phyloP scores from a whole-genome alignment of 1,284 basidiomycete genomes.

The Coniophora puteana region DNA sequence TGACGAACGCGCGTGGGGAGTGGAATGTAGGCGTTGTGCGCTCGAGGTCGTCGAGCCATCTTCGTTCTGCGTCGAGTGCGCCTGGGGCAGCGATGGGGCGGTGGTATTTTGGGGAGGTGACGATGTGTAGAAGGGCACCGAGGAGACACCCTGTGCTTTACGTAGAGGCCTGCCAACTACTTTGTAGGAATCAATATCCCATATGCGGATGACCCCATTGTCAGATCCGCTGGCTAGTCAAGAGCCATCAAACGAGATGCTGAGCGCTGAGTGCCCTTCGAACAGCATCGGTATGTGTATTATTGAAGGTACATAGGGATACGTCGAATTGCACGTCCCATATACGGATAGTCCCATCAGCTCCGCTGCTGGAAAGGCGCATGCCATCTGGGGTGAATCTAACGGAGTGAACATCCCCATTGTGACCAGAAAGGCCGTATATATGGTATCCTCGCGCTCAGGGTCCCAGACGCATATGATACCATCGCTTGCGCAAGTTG shows the following conservation, averaged over 20 bases:
- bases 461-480: background rate
- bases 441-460: background rate
- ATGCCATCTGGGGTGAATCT: background rate
- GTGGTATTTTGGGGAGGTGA: too few species aligned
- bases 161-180: too few species aligned
- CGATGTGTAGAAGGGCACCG: too few species aligned
- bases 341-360: background rate
- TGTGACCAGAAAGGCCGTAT: background rate
- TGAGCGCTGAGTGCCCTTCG: too few species aligned
- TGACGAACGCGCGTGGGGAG: too few species aligned
- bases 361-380: background rate
- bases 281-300: too few species aligned
- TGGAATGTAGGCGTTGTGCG: too few species aligned
- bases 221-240: constrained; percentile 91
- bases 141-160: too few species aligned
- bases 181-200: too few species aligned
- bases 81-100: too few species aligned
- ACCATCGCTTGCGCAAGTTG: background rate
- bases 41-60: too few species aligned
- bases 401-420: background rate
- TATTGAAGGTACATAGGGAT: background rate
- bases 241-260: constrained; percentile 94
- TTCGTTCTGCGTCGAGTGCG: too few species aligned
- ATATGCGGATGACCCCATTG: constrained; percentile 92
- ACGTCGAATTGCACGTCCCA: background rate